Base-by-base conservation (phyloP, 1,284 basidiomycete genomes). In the Laetiporus sulphureus region DNA sequence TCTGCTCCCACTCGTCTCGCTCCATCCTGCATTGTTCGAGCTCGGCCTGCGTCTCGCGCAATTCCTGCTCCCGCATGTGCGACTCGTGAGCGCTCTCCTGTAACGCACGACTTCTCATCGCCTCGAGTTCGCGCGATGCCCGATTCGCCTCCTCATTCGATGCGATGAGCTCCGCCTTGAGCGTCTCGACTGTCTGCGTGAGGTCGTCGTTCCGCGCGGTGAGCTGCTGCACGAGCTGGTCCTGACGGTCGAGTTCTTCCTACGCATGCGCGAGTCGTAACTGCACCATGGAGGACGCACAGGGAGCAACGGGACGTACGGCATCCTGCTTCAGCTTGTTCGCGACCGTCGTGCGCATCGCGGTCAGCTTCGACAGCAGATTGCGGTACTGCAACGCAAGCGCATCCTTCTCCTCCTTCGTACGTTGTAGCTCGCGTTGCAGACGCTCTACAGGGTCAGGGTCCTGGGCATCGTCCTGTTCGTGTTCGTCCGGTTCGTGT, bases 271-370 rank as follows among this genome's bases (percentile, higher is more conserved):
- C 44, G 47, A 51, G 47, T 56, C 47, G 54, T 48, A 45, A 52
- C 40, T 46, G 48, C 42, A 48, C 44, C 44, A 42, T 25, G 48
- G 40, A 32, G 39, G 40, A 39, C 30, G 38, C 16, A 48, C 34
- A 34, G 29, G 48, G 25, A 43, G 32, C 33, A 15, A 46, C 23
- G 42, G 40, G 38, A 79, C 90, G 60, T 67, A 96, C 94, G 52
- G 96, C 95, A 66, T 99, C 96, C 63, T 96, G 91, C 61, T 88
- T 83, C 43, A 99, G 71, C 62, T 98, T 95, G 57, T 93, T 94
- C 30, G 93, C 93, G 20, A 99, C 72, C 4, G 90, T 91, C 21
- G 83, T 89, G 12, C 94, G 79, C 93, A 99, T 98, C 25, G 83
- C 79, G 2, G 90, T 92, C 36, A 99, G 70, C 65, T 94, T 98